Evolutionary conservation across 768 basidiomycete genomes (phyloP), one percentile per base, ranked within the genome.

Genomic region (Mycena haematopus): DNA sequence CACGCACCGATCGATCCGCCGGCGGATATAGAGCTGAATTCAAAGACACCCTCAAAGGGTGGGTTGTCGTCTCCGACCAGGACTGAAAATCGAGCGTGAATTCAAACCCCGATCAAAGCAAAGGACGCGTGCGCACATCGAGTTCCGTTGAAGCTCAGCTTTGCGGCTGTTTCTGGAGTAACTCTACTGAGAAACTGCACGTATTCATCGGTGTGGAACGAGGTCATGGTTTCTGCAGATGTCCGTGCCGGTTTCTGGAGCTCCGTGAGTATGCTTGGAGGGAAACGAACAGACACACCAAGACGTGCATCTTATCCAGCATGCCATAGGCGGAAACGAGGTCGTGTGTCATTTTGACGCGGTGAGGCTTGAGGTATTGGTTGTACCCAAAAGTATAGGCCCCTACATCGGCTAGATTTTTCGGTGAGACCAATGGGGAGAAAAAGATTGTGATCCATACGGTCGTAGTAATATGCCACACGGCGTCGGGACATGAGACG

Each of bases 191-290:
- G 78, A 70, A 99, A 96, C 70, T 99, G 88, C 61, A 99, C 84
- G 76, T 97, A 99, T 82, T 99, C 97, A 79, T 99, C 97, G 22
- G 96, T 95, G 75, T 99, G 97, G 76, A 99, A 99, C 13, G 89
- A 79, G n/a, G 92, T 90, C 91, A 99, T 91, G 24, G 85, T 83
- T 69, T 88, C 83, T 15, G 89, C 84, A 0, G 86, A 82, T 5
- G 92, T 88, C 21, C 92, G 82, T 66, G 80, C 83, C 6, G 94
- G 88, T 70, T 81, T 83, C 91, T 93, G 70, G 10, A 62, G n/a
- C n/a, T 35, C 7, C 24, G 17, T 52, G 15, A 53, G 68, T 19
- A 54, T 19, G 31, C 52, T 44, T 36, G 6, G 35, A 17, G 21
- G 17, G n/a, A 15, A 17, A 21, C 51, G 45, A 38, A 13, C 47